Evolutionary conservation across 148 eudicot species (phyloP), one percentile per base, ranked within the genome.

Genomic region (Chenopodium album): DNA sequence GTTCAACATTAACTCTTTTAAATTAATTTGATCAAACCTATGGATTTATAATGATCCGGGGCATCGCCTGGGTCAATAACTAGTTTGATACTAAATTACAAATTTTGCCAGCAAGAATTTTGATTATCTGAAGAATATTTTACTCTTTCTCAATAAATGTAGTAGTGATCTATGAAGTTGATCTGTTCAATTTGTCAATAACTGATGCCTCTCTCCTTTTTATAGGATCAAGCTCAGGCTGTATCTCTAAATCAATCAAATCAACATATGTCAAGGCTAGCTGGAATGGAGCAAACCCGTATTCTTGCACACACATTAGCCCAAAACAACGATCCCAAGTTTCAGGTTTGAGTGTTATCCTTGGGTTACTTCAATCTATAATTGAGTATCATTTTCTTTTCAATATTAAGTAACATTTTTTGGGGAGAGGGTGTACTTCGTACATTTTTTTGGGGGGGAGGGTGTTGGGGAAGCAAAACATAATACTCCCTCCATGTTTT

Each of bases 231-330:
- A 87, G 75, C 81, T 71, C 93, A 92, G 84, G 76, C 90, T 56
- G 87, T 90, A 82, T 80, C 89, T 23, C 32, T 87, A 56, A 88
- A 82, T 89, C 97, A 90, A 82, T 71, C 88, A 66, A 91, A 89
- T 85, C 87, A 90, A 85, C 89, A 82, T 83, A 79, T 92, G 52
- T 69, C 98, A 78, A 88, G 82, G 79, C 82, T 96, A 77, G 99
- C 98, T 82, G 91, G 92, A 81, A 94, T 92, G 99, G 95, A 96
- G 93, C 98, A 96, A 88, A 92, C 95, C 81, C 98, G 95, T 60
- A 89, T 89, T 92, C 87, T 96, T 76, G 99, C 99, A 52, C 94
- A 94, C 86, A 96, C 98, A 70, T 85, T 96, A 83, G 94, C 94
- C 79, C 98, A 94, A 84, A 92, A 91, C 78, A 90, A 81, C 60